Evolutionary conservation across 2,329 filamentous ascomycete species (phyloP), one percentile per base, ranked within the genome.

Genomic region (Ploettnerulaceae sp.): DNA sequence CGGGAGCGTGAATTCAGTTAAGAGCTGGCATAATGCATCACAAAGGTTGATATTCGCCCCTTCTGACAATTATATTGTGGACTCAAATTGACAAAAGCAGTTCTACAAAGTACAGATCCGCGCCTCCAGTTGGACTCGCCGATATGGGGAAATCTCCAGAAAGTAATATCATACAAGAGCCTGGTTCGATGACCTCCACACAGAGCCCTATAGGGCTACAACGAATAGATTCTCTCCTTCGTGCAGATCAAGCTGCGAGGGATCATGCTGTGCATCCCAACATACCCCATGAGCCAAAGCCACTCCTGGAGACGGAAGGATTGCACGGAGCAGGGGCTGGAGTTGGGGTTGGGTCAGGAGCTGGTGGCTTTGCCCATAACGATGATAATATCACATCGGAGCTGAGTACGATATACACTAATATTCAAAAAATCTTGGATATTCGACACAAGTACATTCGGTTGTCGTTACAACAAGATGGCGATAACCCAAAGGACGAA

Each of bases 401-500:
- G 67, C 71, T 98, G 54, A 81, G 79, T 58, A 77, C 81, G 15
- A 96, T 98, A 55, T 96, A 94, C 60, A 83, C 82, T 55, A 94
- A 93, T 57, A 89, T 98, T 46, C 87, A 95, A 64, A 84, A 85
- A 56, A 80, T 97, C n/a, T 69, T 96, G 35, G 88, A 96, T 58
- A 74, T 90, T 31, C 81, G 93, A 50, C 83, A 89, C 64, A 94
- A 89, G 60, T 98, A 97, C 67, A 87, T 97, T 42, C 73, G 79
- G 1, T 68, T 96, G 12, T 97, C 93, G 0, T 71, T 90, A 15
- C 93, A 98, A 63, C 78, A 85, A 7, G 76, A 83, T 6, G 76
- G 79, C 9, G 88, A 95, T 63, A 96, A 97, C 57, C 93, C 93
- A 1, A 89, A 89, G 59, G 89, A 97, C 63, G 79, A 85, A 14